Conservation (phyloP, 805 yeast species). For the Candida nitratophila region DNA sequence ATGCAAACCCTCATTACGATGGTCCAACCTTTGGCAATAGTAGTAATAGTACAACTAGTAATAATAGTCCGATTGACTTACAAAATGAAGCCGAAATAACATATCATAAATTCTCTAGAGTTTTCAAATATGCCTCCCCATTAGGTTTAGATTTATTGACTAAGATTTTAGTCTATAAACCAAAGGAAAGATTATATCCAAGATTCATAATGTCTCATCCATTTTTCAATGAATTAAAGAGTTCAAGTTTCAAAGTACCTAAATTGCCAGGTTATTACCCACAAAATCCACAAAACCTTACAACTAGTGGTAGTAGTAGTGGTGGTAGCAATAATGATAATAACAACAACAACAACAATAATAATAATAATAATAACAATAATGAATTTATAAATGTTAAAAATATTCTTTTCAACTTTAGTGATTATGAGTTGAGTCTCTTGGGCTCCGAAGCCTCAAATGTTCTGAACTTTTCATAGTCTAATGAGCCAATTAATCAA, state of each 20-base stretch:
- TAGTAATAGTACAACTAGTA: slow-evolving; percentile 9
- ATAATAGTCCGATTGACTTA: not conserved
- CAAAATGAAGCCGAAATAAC: not conserved
- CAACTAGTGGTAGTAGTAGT: too few relatives aligned
- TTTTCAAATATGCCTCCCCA: slow-evolving; percentile 71
- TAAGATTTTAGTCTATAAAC: slow-evolving; percentile 83
- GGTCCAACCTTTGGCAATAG: slow-evolving; percentile 60
- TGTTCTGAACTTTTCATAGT: not conserved
- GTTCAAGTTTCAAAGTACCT: slow-evolving; percentile 31
- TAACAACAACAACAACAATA: too few relatives aligned
- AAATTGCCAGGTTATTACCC: not conserved
- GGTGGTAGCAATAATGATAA: not conserved
- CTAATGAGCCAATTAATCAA: too few relatives aligned
- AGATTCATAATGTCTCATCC: slow-evolving; percentile 79
- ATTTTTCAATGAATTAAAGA: slow-evolving; percentile 81
- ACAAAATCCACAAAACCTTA: not conserved
- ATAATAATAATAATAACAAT: not conserved
- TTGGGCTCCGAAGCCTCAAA: slow-evolving; percentile 17
- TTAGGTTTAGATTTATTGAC: slow-evolving; percentile 82
- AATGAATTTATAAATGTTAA: slow-evolving; percentile 29
- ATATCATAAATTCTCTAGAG: slow-evolving; percentile 40
- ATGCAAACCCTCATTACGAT: slow-evolving; percentile 66
- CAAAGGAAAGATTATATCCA: slow-evolving; percentile 75
- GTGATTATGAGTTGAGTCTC: slow-evolving; percentile 47
- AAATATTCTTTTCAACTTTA: slow-evolving; percentile 56